These are phyloP conservation scores for Alternaria ventricosa DNA, from an alignment of 2,329 filamentous ascomycete genomes.

Conservation along the genomic window DNA sequence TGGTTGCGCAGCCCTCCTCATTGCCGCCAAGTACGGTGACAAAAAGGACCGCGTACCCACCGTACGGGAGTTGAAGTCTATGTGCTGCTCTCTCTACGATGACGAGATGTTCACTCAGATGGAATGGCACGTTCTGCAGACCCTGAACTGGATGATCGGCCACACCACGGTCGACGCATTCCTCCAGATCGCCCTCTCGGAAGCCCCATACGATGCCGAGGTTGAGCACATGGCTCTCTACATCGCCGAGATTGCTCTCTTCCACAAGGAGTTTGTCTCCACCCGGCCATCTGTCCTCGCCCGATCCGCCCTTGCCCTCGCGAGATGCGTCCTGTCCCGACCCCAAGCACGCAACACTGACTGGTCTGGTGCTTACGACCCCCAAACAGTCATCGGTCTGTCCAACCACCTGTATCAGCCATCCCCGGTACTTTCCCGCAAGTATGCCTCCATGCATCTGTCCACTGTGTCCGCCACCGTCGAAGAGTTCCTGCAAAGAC, in stretches of 20 bases:
- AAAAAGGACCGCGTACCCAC: slow-evolving; percentile 99
- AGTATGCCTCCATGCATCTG: slow-evolving; percentile 71
- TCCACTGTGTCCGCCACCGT: slow-evolving; percentile 69
- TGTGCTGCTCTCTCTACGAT: slow-evolving; percentile 98
- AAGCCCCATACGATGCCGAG: slow-evolving; percentile 77
- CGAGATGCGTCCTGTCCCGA: slow-evolving; percentile 83
- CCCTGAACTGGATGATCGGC: slow-evolving; percentile 92
- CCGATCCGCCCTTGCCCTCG: slow-evolving; percentile 81
- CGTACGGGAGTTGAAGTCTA: slow-evolving; percentile 95
- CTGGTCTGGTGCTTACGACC: slow-evolving; percentile 75
- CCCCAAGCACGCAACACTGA: slow-evolving; percentile 77
- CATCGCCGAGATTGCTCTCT: slow-evolving; percentile 92
- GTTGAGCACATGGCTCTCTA: slow-evolving; percentile 95
- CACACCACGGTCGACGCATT: slow-evolving; percentile 97
- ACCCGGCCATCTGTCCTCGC: slow-evolving; percentile 91
- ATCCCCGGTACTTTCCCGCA: slow-evolving; percentile 70
- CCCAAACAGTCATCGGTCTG: slow-evolving; percentile 68
- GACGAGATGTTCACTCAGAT: slow-evolving; percentile 99
- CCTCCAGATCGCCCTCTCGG: slow-evolving; percentile 82
- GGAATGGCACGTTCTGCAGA: slow-evolving; percentile 99
- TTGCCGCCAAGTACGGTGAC: slow-evolving; percentile 98
- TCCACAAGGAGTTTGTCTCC: slow-evolving; percentile 96
- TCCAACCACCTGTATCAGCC: slow-evolving; percentile 71
- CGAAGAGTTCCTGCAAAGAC: slow-evolving; percentile 69
- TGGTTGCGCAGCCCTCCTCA: slow-evolving; percentile 92